Evolutionary conservation across 345 rosid species (phyloP), one percentile per base, ranked within the genome.

Genomic region (Turnera subulata): DNA sequence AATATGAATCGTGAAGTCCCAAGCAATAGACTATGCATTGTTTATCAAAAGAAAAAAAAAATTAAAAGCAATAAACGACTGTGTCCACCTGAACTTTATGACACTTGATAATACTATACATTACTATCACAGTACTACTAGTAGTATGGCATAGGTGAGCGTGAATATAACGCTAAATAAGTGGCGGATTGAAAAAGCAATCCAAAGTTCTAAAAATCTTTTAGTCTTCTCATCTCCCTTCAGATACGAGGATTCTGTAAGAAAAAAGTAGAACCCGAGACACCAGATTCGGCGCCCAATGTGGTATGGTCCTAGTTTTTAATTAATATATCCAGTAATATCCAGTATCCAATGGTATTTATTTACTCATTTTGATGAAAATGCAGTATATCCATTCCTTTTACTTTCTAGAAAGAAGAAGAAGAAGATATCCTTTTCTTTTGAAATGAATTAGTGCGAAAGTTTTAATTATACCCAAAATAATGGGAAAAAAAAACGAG

Each of bases 181-280:
- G 24, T 44, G 50, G 47, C 6, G 15, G 55, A 55, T 24, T 9
- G 18, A 0, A 18, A 18, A 55, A 55, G 39, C 24, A 21, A 38
- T 20, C 24, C 29, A 5, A 2, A 29, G 16, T 29, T 14, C 43
- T 40, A 16, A 11, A 38, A 39, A 11, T 17, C 37, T n/a, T 22
- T 11, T 35, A 35, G 50, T 65, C 42, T 66, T 59, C 57, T 39
- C 56, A 72, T 55, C 66, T 51, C 8, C 55, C 66, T 25, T 43
- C 26, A 2, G 50, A 59, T 53, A 52, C 65, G 64, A 69, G 74
- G 63, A 65, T 39, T 26, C 33, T 66, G 79, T 51, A 66, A 29
- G 1, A 35, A n/a, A 18, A 62, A 40, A 63, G 22, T 56, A 64
- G 42, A 73, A 66, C 68, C 67, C 75, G 57, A 69, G 65, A 52